Conservation (phyloP, 2,329 filamentous ascomycete species). For the Xylariaceae sp. region DNA sequence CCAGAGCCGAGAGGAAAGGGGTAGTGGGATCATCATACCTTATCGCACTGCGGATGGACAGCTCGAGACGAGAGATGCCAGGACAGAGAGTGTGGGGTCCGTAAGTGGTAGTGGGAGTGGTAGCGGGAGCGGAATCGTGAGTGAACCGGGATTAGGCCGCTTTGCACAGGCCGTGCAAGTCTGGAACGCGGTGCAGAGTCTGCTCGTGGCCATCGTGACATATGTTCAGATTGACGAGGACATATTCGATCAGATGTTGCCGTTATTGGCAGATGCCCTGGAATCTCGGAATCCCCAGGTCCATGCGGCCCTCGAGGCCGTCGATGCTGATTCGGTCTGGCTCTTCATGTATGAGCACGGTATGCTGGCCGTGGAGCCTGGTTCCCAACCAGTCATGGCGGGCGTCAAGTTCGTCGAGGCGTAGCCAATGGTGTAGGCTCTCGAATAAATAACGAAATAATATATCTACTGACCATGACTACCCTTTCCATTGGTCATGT, state of each 20-base stretch:
- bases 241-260: conserved; percentile 66
- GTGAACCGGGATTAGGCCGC: conserved; percentile 41
- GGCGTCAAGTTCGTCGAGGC: conserved; percentile 36
- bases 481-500: background rate
- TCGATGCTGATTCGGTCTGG: conserved; percentile 76
- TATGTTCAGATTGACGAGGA: conserved; percentile 61
- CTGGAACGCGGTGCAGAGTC: conserved; percentile 56
- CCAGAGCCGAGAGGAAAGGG: conserved; percentile 8
- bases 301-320: conserved; percentile 51
- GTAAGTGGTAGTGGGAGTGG: background rate
- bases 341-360: conserved; percentile 50
- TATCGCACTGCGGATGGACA: conserved; percentile 22
- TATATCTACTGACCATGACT: background rate
- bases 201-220: conserved; percentile 56
- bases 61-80: conserved; percentile 19
- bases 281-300: conserved; percentile 41
- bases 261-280: conserved; percentile 51
- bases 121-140: background rate
- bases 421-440: conserved; percentile 2
- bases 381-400: conserved; percentile 37
- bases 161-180: conserved; percentile 58
- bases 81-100: conserved; percentile 13
- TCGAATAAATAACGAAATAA: background rate
- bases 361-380: conserved; percentile 30
- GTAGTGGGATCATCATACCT: conserved; percentile 25